phyloP scores from a whole-genome alignment of 2,329 filamentous ascomycete genomes.

The Fusarium metavorans region DNA sequence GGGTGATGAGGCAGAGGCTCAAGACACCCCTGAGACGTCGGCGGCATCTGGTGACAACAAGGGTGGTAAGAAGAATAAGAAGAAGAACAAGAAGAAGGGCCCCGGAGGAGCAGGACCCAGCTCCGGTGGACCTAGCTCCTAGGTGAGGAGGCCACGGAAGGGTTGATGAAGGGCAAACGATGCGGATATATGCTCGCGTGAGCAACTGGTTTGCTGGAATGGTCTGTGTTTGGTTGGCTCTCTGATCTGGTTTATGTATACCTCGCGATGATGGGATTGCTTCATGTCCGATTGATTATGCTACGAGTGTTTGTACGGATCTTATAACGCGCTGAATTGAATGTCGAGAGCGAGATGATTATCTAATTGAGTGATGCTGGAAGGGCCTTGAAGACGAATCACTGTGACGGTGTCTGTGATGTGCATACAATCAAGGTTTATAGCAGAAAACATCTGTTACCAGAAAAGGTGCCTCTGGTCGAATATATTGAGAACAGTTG shows the following conservation, averaged over 20 bases:
- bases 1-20: constrained; percentile 9
- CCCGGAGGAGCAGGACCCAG: constrained; percentile 7
- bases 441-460: neutral
- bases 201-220: neutral
- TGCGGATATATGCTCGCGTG: neutral
- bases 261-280: neutral
- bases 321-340: neutral
- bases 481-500: neutral
- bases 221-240: neutral
- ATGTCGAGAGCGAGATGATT: neutral
- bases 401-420: neutral
- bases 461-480: neutral
- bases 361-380: neutral
- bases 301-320: constrained; percentile 4
- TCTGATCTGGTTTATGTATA: neutral
- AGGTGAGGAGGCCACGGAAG: constrained; percentile 4
- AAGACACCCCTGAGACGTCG: constrained; percentile 19
- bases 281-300: neutral
- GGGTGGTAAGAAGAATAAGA: constrained; percentile 41
- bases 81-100: constrained; percentile 45
- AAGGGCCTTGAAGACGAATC: neutral
- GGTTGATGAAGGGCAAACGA: neutral
- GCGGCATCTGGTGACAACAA: constrained; percentile 32
- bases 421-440: neutral
- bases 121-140: constrained; percentile 24